Percentiles rank a stretch among this genome's conserved stretches.
Conservation (phyloP, 2,329 filamentous ascomycete species). For the Beauveria medogensis region DNA sequence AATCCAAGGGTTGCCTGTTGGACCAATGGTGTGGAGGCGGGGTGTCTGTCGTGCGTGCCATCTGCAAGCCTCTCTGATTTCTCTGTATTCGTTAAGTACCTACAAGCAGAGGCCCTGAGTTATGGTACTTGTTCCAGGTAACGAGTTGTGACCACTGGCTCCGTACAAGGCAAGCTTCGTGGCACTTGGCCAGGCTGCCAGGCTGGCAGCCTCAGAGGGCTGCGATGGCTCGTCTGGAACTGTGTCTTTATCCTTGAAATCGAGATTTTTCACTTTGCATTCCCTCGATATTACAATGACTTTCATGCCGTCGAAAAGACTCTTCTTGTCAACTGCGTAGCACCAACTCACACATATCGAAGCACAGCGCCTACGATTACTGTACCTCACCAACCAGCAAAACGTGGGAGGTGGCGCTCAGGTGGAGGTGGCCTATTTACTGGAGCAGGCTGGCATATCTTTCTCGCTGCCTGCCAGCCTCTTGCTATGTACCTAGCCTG, state of each 20-base stretch:
- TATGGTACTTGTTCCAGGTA: background rate
- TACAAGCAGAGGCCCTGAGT: background rate
- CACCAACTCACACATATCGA: too few relatives aligned
- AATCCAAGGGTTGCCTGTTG: background rate
- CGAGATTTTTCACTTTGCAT: too few relatives aligned
- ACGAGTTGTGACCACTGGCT: background rate
- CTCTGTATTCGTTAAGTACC: background rate
- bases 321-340: too few relatives aligned
- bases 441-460: too few relatives aligned
- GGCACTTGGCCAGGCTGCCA: background rate
- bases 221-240: background rate
- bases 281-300: too few relatives aligned
- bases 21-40: slow-evolving; percentile 6
- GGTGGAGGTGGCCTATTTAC: too few relatives aligned
- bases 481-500: too few relatives aligned
- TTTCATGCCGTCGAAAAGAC: too few relatives aligned
- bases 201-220: background rate
- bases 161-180: background rate
- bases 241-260: background rate
- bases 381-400: too few relatives aligned
- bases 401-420: too few relatives aligned
- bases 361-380: too few relatives aligned
- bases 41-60: background rate
- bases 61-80: background rate
- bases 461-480: too few relatives aligned